Percentiles rank a stretch among this genome's conserved stretches.
These are phyloP conservation scores for Brassica juncea DNA, from an alignment of 345 rosid species.

Conservation along the genomic window DNA sequence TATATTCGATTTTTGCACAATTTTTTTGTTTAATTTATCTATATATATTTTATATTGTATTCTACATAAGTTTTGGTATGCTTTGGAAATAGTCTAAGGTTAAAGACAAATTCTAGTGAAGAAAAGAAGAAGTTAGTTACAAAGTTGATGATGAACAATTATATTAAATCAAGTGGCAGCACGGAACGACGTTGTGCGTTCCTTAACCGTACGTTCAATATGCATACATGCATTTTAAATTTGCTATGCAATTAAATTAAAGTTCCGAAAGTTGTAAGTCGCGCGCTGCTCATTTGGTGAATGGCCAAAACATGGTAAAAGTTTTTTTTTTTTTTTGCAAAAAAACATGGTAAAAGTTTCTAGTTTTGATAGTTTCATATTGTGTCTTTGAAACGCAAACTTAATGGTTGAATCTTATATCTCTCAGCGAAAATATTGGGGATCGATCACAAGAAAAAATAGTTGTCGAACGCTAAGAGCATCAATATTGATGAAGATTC, in stretches of 20 bases:
- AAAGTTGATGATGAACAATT: not conserved
- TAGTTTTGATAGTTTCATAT: not conserved
- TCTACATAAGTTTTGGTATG: not conserved
- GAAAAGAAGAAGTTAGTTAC: conserved; percentile 5
- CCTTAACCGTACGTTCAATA: conserved; percentile 23
- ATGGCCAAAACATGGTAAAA: not conserved
- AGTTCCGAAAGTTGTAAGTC: not conserved
- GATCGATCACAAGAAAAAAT: not conserved
- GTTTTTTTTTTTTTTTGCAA: not conserved
- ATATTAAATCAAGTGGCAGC: conserved; percentile 32
- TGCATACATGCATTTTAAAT: conserved; percentile 12
- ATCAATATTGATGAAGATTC: too few species aligned
- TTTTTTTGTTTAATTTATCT: not conserved
- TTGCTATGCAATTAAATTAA: conserved; percentile 10
- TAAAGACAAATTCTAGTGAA: conserved; percentile 2
- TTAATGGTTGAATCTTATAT: not conserved
- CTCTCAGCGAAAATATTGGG: not conserved
- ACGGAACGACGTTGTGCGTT: conserved; percentile 24
- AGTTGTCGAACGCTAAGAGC: not conserved
- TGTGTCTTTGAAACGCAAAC: not conserved
- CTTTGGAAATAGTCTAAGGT: conserved; percentile 25
- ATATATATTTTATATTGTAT: not conserved
- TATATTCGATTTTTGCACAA: conserved; percentile 1
- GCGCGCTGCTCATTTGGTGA: conserved; percentile 6
- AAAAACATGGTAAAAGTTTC: not conserved